A percentile compares a stretch with the other conserved stretches of the same genome.
Evolutionary conservation across 1,284 basidiomycete species (phyloP).

Genomic region (Vanrija sp.): DNA sequence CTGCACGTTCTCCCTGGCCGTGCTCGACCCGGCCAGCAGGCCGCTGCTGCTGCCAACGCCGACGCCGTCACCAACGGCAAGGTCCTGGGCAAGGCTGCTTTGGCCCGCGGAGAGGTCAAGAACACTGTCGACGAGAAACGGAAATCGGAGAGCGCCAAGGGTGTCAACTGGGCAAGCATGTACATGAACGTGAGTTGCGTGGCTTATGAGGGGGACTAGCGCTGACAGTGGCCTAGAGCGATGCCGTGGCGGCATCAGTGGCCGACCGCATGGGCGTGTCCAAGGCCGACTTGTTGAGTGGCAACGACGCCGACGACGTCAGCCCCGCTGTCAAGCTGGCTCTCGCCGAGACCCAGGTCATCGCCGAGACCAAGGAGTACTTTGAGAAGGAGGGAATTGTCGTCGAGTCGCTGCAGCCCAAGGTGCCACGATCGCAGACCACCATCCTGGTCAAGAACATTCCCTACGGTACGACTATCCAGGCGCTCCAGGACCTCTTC

Average conservation of each 20-base stretch:
- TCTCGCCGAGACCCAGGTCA: slow-evolving; percentile 87
- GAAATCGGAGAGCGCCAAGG: slow-evolving; percentile 69
- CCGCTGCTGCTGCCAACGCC: slow-evolving; percentile 51
- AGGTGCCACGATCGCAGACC: slow-evolving; percentile 65
- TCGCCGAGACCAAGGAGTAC: slow-evolving; percentile 89
- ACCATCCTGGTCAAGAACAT: slow-evolving; percentile 95
- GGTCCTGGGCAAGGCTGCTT: slow-evolving; percentile 48
- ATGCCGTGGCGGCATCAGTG: slow-evolving; percentile 79
- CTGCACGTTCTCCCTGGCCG: slow-evolving; percentile 78
- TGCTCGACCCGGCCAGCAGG: slow-evolving; percentile 58
- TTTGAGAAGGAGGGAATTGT: slow-evolving; percentile 61
- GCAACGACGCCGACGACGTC: slow-evolving; percentile 50
- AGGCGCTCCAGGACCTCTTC: slow-evolving; percentile 75
- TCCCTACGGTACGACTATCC: slow-evolving; percentile 77
- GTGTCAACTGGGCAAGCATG: slow-evolving; percentile 93
- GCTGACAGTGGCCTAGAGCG: slow-evolving; percentile 57
- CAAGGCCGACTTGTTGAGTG: slow-evolving; percentile 73
- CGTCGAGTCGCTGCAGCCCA: slow-evolving; percentile 51
- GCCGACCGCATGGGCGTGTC: slow-evolving; percentile 74
- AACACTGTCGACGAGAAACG: slow-evolving; percentile 60
- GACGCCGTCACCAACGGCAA: slow-evolving; percentile 33
- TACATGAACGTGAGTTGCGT: slow-evolving; percentile 86
- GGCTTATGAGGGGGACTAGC: neutral
- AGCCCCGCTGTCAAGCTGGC: slow-evolving; percentile 80
- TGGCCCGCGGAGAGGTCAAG: slow-evolving; percentile 64